Evolutionary conservation across 1,284 basidiomycete species (phyloP).

Genomic region (Xanthoconium separans): DNA sequence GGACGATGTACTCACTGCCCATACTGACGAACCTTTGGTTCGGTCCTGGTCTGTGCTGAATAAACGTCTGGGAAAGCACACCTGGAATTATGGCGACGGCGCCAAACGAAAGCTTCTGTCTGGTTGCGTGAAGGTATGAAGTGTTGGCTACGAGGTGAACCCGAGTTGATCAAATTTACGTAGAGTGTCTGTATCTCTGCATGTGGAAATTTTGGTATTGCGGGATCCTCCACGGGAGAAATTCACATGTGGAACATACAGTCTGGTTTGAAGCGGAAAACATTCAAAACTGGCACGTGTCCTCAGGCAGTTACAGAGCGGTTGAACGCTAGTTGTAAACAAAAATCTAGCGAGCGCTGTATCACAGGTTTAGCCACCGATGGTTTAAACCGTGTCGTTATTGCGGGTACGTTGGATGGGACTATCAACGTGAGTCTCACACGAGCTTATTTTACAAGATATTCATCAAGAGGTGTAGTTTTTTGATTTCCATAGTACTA

Average conservation of each 20-base stretch:
- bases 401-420: conserved; percentile 88
- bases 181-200: conserved; percentile 89
- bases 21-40: conserved; percentile 77
- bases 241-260: conserved; percentile 96
- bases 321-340: conserved; percentile 39
- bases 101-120: conserved; percentile 48
- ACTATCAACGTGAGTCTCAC: conserved; percentile 73
- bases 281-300: conserved; percentile 65
- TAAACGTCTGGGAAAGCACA: conserved; percentile 80
- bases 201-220: conserved; percentile 95
- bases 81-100: conserved; percentile 49
- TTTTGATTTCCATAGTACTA: conserved; percentile 92
- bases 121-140: conserved; percentile 63
- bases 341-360: conserved; percentile 53
- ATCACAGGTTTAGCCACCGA: conserved; percentile 88
- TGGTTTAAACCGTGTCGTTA: conserved; percentile 77
- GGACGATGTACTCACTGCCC: conserved; percentile 94
- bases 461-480: conserved; percentile 54
- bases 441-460: not conserved
- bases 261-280: conserved; percentile 84
- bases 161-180: conserved; percentile 3
- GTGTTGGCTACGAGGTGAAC: not conserved
- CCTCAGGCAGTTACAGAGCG: conserved; percentile 52
- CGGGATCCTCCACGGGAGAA: conserved; percentile 75
- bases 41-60: conserved; percentile 86